Percentiles rank a stretch among this genome's conserved stretches.
phyloP scores from a whole-genome alignment of 2,329 filamentous ascomycete species.

The Orbilia ellipsospora region DNA sequence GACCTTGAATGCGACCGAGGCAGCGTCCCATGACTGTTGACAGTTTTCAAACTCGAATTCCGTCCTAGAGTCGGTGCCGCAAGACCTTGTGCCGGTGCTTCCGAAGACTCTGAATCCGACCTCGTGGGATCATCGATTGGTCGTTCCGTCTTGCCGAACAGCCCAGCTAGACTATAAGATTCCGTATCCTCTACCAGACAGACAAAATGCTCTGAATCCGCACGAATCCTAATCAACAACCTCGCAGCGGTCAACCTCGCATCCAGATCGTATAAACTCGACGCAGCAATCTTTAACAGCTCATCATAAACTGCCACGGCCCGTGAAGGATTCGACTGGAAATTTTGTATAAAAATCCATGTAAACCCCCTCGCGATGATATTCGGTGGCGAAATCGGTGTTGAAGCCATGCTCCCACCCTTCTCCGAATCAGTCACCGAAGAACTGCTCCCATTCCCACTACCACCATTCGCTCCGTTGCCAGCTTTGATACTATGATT shows the following conservation, averaged over 20 bases:
- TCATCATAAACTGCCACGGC: slow-evolving; percentile 72
- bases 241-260: slow-evolving; percentile 80
- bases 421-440: slow-evolving; percentile 59
- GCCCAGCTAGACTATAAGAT: slow-evolving; percentile 76
- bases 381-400: slow-evolving; percentile 70
- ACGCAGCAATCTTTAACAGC: slow-evolving; percentile 73
- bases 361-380: slow-evolving; percentile 78
- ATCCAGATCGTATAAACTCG: slow-evolving; percentile 72
- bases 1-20: slow-evolving; percentile 60
- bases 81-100: slow-evolving; percentile 19
- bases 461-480: slow-evolving; percentile 55
- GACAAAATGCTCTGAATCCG: slow-evolving; percentile 81
- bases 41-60: slow-evolving; percentile 50
- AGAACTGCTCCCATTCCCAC: slow-evolving; percentile 56
- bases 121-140: slow-evolving; percentile 63
- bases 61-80: slow-evolving; percentile 37
- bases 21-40: slow-evolving; percentile 50
- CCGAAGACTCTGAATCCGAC: slow-evolving; percentile 51
- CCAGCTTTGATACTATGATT: slow-evolving; percentile 51
- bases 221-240: slow-evolving; percentile 81
- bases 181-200: slow-evolving; percentile 78
- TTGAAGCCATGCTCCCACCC: slow-evolving; percentile 26
- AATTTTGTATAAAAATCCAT: slow-evolving; percentile 78
- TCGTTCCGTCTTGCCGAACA: slow-evolving; percentile 74
- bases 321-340: slow-evolving; percentile 75